phyloP scores from a whole-genome alignment of 225 moss, liverwort and hornwort species.

The Takakia lepidozioides region DNA sequence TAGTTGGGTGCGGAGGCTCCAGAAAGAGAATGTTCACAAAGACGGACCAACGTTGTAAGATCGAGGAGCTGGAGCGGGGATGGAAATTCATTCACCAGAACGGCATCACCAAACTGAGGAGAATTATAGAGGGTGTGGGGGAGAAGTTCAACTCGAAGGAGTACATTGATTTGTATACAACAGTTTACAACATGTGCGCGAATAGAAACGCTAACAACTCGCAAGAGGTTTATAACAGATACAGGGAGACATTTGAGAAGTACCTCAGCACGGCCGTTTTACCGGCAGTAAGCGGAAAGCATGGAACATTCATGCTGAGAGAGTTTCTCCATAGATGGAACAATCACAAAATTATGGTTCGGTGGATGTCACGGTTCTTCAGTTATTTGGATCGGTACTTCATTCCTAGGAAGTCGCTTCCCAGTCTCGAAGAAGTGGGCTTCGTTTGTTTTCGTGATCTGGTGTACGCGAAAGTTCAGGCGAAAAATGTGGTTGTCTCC shows the following conservation, averaged over 20 bases:
- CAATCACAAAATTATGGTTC: slow-evolving; percentile 99
- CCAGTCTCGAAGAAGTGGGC: slow-evolving; percentile 90
- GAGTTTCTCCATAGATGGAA: slow-evolving; percentile 98
- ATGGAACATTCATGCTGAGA: slow-evolving; percentile 95
- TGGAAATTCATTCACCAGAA: slow-evolving; percentile 97
- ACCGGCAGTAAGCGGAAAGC: slow-evolving; percentile 90
- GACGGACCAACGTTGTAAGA: too few relatives aligned
- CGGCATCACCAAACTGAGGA: slow-evolving; percentile 97
- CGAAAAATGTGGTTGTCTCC: too few relatives aligned
- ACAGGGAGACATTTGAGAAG: too few relatives aligned
- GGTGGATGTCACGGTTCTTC: slow-evolving; percentile 96
- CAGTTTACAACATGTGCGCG: too few relatives aligned
- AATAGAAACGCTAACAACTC: too few relatives aligned
- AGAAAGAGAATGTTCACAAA: too few relatives aligned
- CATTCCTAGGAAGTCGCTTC: slow-evolving; percentile 81
- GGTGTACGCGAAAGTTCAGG: slow-evolving; percentile 24
- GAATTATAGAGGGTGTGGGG: slow-evolving; percentile 78
- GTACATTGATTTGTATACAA: slow-evolving; percentile 92
- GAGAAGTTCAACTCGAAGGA: slow-evolving; percentile 97
- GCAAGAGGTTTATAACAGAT: too few relatives aligned
- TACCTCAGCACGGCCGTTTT: too few relatives aligned
- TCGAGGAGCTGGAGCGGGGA: slow-evolving; percentile 92
- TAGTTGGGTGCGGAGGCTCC: too few relatives aligned
- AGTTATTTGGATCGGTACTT: slow-evolving; percentile 96
- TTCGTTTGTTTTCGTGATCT: slow-evolving; percentile 93